Evolutionary conservation across 164 flowering plant genomes (phyloP).

Genomic region (Saururus chinensis): DNA sequence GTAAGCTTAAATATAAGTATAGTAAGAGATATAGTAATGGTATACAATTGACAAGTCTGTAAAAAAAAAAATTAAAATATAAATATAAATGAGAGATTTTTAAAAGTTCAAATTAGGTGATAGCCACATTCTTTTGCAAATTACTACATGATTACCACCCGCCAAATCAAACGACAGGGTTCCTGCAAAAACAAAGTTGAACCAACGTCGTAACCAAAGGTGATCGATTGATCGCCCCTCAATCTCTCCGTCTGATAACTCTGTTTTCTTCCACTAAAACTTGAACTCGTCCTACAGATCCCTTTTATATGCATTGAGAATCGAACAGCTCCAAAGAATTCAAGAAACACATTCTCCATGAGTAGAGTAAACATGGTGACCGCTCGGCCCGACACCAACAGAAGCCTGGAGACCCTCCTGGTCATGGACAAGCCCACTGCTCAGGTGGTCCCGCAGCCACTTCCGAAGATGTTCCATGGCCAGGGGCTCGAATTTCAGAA

Average conservation of each 20-base stretch:
- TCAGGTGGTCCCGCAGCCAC: not conserved
- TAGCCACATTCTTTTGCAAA: not conserved
- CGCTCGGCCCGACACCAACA: slow-evolving; percentile 17
- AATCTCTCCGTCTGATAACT: slow-evolving; percentile 1
- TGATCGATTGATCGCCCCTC: not conserved
- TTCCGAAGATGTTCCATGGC: slow-evolving; percentile 27
- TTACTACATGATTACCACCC: not conserved
- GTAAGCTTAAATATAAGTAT: no score
- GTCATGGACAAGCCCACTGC: slow-evolving; percentile 36
- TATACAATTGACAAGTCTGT: no score
- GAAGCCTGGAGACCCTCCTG: slow-evolving; percentile 47
- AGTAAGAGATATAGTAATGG: no score
- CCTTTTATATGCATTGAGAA: not conserved
- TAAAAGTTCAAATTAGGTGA: no score
- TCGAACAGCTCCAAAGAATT: not conserved
- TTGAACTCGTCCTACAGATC: no score
- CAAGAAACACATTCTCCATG: not conserved
- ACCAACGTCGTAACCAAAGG: not conserved
- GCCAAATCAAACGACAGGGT: not conserved
- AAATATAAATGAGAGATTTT: no score
- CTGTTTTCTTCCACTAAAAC: no score
- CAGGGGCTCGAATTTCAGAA: slow-evolving; percentile 57
- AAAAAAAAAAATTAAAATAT: no score
- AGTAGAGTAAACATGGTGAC: slow-evolving; percentile 4
- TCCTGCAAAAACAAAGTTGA: not conserved